Evolutionary conservation across 2,329 filamentous ascomycete species (phyloP), one percentile per base, ranked within the genome.

Genomic region (Microdochium nivale): DNA sequence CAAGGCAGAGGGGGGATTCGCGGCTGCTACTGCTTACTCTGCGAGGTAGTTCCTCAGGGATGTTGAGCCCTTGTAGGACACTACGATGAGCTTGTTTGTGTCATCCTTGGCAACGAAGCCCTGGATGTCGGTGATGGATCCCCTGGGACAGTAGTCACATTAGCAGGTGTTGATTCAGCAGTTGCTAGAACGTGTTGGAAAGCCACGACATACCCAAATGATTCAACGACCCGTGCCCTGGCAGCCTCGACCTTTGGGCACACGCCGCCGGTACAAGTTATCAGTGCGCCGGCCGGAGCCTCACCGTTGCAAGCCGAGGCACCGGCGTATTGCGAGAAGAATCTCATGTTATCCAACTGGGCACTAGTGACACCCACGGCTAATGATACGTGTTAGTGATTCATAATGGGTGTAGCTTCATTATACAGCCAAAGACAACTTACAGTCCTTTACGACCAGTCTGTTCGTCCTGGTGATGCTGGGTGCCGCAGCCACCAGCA

Each of bases 41-140:
- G 79, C 72, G 57, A 86, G 70, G 74, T 75, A 86, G 72, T 87
- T 87, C 49, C 75, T 74, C 54, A 84, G 58, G 44, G 77, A 80
- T 53, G 66, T 65, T 49, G 77, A 79, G 57, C 85, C 84, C 40
- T 81, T 77, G 67, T 84, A 73, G 30, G 80, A 72, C 43, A 85
- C 62, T 48, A 87, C 77, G 53, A 87, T 80, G 52, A 79, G 69
- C 51, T 71, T 58, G 55, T 70, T 73, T 24, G 61, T 62, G 19
- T 68, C 55, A 61, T 84, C 80, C 23, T 73, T 65, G 25, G 75
- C 72, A 23, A 82, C 70, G 52, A 78, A 78, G 52, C 76, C 79
- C 33, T 72, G 65, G 46, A 76, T 70, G 52, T 76, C 76, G 2
- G 75, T 73, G 25, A 59, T 30, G 10, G 54, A 47, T 7, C 70